Base-by-base conservation (phyloP, 1,284 basidiomycete species). In the Sparassis latifolia region DNA sequence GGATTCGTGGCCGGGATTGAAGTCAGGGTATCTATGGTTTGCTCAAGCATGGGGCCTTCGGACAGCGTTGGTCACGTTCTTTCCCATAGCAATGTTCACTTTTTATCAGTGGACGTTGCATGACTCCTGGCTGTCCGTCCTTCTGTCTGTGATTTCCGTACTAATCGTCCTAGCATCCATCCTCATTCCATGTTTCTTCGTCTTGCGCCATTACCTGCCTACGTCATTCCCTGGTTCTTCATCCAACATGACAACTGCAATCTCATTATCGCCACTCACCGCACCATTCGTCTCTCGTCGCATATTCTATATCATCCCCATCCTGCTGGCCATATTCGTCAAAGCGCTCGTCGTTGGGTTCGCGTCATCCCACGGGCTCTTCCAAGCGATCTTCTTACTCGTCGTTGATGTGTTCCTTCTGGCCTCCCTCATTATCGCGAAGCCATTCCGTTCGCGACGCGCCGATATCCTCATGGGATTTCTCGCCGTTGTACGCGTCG, bases 51-150 rank as follows among this genome's bases (percentile, higher is more conserved):
- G 84, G 84, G 64, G 69, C 42, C 63, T 86, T 42, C 79, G 86
- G 42, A 58, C 79, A 56, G 80, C 74, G 28, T 65, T 93, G 29
- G 68, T 88, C 46, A 70, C 77, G 35, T 72, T 83, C 54, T 71
- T 80, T 45, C 93, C 93, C 5, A 69, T 92, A 50, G 69, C 82
- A 56, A 78, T 88, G 52, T 91, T 96, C 60, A 73, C 79, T 5
- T 81, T 96, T 63, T 92, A 86, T 68, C 92, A 96, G 65, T 96
- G 92, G 89, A 88, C 86, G 0, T 74, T 96, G 52, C 76, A 79
- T 52, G 91, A 95, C 66, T 93, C 91, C 0, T 90, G 88, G 81
- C 74, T 93, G 1, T 80, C 92, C 0, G 70, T 77, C 47, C 65
- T 89, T 9, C 69, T 91, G 29, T 82, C 88, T 3, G 82, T 84